phyloP scores from a whole-genome alignment of 352 stramenopile species.

The Globisporangium mamillatum region DNA sequence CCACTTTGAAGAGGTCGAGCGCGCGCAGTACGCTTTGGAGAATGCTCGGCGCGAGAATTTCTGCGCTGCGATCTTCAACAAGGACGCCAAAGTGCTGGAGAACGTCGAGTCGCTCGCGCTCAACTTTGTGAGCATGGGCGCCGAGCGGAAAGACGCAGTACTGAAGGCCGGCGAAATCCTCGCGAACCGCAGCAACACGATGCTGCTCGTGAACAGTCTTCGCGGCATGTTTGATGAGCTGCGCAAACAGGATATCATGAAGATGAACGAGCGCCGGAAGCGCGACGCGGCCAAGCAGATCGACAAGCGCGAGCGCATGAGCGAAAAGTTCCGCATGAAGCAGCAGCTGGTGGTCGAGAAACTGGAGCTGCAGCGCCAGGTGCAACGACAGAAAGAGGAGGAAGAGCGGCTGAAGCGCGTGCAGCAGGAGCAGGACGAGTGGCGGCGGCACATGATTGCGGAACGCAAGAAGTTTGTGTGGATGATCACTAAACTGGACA shows the following conservation, averaged over 20 bases:
- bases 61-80: slow-evolving; percentile 53
- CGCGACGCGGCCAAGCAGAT: slow-evolving; percentile 55
- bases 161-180: slow-evolving; percentile 78
- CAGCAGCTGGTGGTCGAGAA: slow-evolving; percentile 65
- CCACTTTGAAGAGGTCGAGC: slow-evolving; percentile 68
- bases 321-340: slow-evolving; percentile 65
- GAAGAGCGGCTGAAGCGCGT: slow-evolving; percentile 33
- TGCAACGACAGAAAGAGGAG: slow-evolving; percentile 48
- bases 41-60: slow-evolving; percentile 62
- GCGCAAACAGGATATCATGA: slow-evolving; percentile 68
- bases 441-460: slow-evolving; percentile 31
- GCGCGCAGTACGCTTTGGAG: slow-evolving; percentile 66
- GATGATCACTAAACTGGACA: slow-evolving; percentile 64
- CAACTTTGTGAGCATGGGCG: slow-evolving; percentile 65
- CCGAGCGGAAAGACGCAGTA: slow-evolving; percentile 59
- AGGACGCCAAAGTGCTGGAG: slow-evolving; percentile 52
- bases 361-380: slow-evolving; percentile 49
- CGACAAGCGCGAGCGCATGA: slow-evolving; percentile 59
- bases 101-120: slow-evolving; percentile 60
- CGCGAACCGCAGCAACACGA: slow-evolving; percentile 78
- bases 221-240: slow-evolving; percentile 70
- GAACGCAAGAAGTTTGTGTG: slow-evolving; percentile 52
- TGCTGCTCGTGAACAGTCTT: slow-evolving; percentile 64
- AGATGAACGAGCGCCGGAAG: slow-evolving; percentile 67
- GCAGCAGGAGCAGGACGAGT: slow-evolving; percentile 26